Base-by-base conservation (phyloP, 176 grass and related monocot species). In the Eremochloa ophiuroides region DNA sequence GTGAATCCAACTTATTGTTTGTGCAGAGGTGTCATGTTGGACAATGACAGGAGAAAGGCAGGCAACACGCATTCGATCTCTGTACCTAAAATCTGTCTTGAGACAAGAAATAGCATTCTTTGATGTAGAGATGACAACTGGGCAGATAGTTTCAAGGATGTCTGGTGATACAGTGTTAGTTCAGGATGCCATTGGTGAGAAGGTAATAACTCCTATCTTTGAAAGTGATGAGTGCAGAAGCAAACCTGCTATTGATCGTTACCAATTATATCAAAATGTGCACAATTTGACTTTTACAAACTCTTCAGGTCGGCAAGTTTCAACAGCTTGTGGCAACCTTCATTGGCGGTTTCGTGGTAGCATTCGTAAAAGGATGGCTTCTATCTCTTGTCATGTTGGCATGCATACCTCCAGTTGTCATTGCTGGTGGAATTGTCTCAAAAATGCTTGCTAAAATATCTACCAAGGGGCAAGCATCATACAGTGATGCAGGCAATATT, bases 381-480 rank as follows among this genome's bases (percentile, higher is more conserved):
- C 89, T 97, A 62, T 88, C 89, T 63, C 89, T 97, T 31, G 91
- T 97, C 63, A 87, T 97, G 91, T 62, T 97, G 73, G 85, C 94
- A 29, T 82, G 31, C 59, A 94, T 94, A 74, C 94, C 91, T 46
- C 91, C 86, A 4, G 82, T 97, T 63, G 81, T 93, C 25, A 38
- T 93, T 79, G 91, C 91, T 40, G 94, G 82, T 40, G 89, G 82
- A 76, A 30, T 62, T 23, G 82, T 91, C 46, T 82, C 94, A 23
- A 93, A 78, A 76, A 43, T 93, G 29, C 78, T 97, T 35, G 42
- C 89, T 18, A 89, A 84, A 73, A 85, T 97, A 37, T 87, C 94
- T 59, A 87, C 53, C 68, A 86, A 77, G 76, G 94, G 91, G 62
- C 82, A 87, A 69, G 31, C 71, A 50, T 87, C 89, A 33, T 91